Evolutionary conservation across 164 flowering plant species (phyloP).

Genomic region (Liquidambar formosana): DNA sequence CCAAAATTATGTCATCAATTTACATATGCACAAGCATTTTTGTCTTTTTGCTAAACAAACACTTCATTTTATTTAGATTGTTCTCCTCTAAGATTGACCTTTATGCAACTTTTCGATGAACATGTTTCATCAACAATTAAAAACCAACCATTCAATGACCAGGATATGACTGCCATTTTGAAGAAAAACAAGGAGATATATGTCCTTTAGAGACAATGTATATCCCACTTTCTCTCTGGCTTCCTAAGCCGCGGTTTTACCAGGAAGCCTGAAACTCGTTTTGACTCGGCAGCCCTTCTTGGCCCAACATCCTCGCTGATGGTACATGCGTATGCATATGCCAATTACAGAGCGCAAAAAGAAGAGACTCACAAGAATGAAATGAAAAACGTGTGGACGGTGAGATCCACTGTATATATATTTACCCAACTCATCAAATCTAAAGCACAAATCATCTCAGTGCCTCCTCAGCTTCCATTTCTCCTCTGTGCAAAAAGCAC

Average conservation of each 20-base stretch:
- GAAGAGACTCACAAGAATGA: neutral
- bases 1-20: no score
- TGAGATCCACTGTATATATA: constrained; percentile 1
- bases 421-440: neutral
- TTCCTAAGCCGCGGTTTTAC: constrained; percentile 13
- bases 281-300: constrained; percentile 15
- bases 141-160: neutral
- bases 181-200: neutral
- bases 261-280: constrained; percentile 12
- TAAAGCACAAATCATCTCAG: neutral
- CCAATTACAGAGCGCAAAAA: neutral
- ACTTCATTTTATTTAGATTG: no score
- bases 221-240: constrained; percentile 13
- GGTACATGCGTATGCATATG: neutral
- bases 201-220: neutral
- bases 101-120: no score
- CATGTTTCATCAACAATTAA: no score
- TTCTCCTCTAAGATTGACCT: no score
- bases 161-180: constrained; percentile 6
- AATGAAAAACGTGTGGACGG: constrained; percentile 34
- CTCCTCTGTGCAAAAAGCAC: neutral
- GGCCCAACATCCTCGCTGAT: no score
- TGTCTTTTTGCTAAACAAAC: no score
- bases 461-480: neutral
- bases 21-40: no score